Evolutionary conservation across 805 yeast genomes (phyloP).

Genomic region (Komagataella phaffii): DNA sequence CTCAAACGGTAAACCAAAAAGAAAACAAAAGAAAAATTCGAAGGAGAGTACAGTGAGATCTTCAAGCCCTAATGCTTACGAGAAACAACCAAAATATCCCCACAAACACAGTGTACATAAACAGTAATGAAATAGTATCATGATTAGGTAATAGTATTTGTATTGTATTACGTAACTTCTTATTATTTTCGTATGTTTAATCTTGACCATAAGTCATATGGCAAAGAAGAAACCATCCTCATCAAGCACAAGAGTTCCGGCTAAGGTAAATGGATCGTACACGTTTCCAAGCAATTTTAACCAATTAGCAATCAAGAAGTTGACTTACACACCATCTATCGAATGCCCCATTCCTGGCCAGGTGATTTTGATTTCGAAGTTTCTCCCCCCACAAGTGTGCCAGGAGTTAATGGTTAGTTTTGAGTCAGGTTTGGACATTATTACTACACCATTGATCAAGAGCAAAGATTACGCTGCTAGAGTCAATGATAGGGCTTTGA

Average conservation of each 20-base stretch:
- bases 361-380: constrained; percentile 25
- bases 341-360: constrained; percentile 15
- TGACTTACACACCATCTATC: not conserved
- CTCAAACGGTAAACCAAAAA: not conserved
- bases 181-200: not conserved
- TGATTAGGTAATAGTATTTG: not conserved
- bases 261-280: not conserved
- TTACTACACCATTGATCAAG: constrained; percentile 34
- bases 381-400: constrained; percentile 23
- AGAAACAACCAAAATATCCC: constrained; percentile 59
- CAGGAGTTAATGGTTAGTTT: constrained; percentile 22
- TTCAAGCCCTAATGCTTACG: constrained; percentile 73
- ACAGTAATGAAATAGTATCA: not conserved
- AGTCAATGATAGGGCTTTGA: constrained; percentile 35
- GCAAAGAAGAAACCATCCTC: not conserved
- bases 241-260: not conserved
- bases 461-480: constrained; percentile 43
- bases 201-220: not conserved
- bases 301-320: not conserved
- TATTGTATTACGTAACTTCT: not conserved
- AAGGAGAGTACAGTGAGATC: constrained; percentile 5
- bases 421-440: constrained; percentile 14
- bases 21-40: not conserved
- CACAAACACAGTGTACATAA: not conserved
- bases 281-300: not conserved